Evolutionary conservation across 2,329 filamentous ascomycete genomes (phyloP).

Genomic region (Trichoderma arundinaceum): DNA sequence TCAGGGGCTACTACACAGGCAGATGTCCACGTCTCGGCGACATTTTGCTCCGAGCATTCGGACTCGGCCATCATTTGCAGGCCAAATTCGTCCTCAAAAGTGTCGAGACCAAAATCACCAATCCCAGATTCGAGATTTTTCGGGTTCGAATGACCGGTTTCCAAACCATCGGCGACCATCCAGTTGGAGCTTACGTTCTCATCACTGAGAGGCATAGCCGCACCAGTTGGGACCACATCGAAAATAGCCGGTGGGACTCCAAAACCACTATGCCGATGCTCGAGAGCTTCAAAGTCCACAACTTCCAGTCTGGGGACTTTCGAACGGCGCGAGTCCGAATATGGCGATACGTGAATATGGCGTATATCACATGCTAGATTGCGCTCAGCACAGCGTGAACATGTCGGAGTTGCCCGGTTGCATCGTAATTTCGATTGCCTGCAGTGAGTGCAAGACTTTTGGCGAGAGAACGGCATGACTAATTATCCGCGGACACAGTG

Average conservation of each 20-base stretch:
- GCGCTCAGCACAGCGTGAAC: conserved; percentile 19
- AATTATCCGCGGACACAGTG: conserved; percentile 1
- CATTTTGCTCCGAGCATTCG: background rate
- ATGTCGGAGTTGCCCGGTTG: conserved; percentile 13
- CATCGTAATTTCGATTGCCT: conserved; percentile 13
- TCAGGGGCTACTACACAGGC: background rate
- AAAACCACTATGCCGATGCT: background rate
- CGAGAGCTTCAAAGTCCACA: conserved; percentile 5
- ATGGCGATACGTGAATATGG: background rate
- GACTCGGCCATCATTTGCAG: conserved; percentile 1
- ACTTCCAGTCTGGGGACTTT: background rate
- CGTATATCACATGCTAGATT: conserved; percentile 16
- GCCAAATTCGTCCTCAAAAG: background rate
- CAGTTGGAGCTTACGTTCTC: conserved; percentile 1
- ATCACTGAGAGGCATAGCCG: background rate
- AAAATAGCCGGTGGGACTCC: background rate
- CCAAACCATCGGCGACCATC: conserved; percentile 12
- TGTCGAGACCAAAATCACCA: conserved; percentile 2
- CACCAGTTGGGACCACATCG: background rate
- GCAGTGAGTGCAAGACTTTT: conserved; percentile 23
- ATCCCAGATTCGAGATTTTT: conserved; percentile 3
- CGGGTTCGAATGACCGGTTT: background rate
- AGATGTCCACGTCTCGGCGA: background rate
- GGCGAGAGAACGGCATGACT: conserved; percentile 14
- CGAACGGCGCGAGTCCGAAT: conserved; percentile 11